Conservation (phyloP, 2,329 filamentous ascomycete genomes). For the Colletotrichum sojae region DNA sequence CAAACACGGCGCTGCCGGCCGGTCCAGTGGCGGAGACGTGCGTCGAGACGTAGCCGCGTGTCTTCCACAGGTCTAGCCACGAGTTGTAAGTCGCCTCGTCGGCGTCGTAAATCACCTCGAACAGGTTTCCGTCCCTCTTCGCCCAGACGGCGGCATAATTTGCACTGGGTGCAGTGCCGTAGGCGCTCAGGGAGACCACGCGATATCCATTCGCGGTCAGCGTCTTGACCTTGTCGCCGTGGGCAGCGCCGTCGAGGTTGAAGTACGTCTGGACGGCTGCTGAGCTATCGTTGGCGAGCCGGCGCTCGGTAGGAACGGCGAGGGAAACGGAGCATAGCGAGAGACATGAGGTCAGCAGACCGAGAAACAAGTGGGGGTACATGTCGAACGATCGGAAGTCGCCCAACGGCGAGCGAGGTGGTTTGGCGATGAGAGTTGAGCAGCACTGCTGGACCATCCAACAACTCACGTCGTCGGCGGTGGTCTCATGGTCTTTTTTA, state of each 20-base stretch:
- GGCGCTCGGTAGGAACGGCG: constrained; percentile 14
- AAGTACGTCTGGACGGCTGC: constrained; percentile 20
- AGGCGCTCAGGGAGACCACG: constrained; percentile 40
- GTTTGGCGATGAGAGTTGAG: not conserved
- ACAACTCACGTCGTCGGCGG: not conserved
- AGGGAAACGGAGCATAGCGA: constrained; percentile 12
- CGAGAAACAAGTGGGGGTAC: constrained; percentile 15
- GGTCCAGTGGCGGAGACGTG: constrained; percentile 38
- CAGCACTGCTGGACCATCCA: not conserved
- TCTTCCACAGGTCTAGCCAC: constrained; percentile 37
- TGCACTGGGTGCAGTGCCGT: constrained; percentile 22
- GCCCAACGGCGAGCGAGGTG: constrained; percentile 13
- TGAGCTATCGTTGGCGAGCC: constrained; percentile 7
- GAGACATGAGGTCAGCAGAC: constrained; percentile 29
- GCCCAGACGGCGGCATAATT: constrained; percentile 41
- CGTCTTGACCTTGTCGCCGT: constrained; percentile 17
- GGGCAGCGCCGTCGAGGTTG: constrained; percentile 21
- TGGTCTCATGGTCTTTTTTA: constrained; percentile 2
- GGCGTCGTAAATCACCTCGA: constrained; percentile 34
- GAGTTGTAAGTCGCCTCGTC: constrained; percentile 28
- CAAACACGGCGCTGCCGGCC: constrained; percentile 28
- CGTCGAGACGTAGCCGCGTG: constrained; percentile 37
- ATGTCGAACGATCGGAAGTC: constrained; percentile 22
- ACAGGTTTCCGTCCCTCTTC: constrained; percentile 1
- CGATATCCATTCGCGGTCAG: constrained; percentile 36